Percentiles rank a stretch among this genome's conserved stretches.
These are phyloP conservation scores for Phalaenopsis hybrid DNA, from an alignment of 116 monocot species.

Conservation along the genomic window DNA sequence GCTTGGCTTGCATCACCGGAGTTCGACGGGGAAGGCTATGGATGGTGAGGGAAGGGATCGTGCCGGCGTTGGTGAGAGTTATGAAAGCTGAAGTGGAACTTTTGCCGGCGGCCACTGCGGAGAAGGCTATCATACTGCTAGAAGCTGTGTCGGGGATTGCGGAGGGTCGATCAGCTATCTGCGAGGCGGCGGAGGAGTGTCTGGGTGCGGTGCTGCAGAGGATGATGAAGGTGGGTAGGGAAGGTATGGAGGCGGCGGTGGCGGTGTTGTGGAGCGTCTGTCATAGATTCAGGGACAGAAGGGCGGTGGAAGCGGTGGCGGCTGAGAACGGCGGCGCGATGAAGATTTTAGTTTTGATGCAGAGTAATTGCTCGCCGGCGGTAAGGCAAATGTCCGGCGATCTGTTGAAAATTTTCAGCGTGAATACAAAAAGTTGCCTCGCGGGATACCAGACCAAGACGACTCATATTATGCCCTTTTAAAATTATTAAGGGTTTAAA, in stretches of 20 bases:
- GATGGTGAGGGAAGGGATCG: constrained; percentile 41
- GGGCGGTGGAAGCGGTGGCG: constrained; percentile 23
- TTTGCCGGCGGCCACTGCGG: constrained; percentile 15
- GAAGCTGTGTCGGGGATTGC: constrained; percentile 38
- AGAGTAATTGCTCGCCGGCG: constrained; percentile 34
- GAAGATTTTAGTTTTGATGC: constrained; percentile 42
- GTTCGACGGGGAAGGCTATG: constrained; percentile 2
- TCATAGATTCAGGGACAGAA: constrained; percentile 3
- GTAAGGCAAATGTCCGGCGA: constrained; percentile 36
- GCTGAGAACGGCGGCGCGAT: constrained; percentile 15
- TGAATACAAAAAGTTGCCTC: constrained; percentile 14
- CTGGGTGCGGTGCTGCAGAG: constrained; percentile 28
- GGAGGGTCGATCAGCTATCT: constrained; percentile 53
- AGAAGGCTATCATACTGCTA: constrained; percentile 41
- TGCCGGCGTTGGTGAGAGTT: constrained; percentile 22
- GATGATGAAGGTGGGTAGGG: constrained; percentile 72
- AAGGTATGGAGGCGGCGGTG: constrained; percentile 53
- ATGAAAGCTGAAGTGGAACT: constrained; percentile 8
- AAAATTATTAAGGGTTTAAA: too few species aligned
- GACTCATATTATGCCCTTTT: constrained; percentile 40
- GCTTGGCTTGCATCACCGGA: constrained; percentile 20
- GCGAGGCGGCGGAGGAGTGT: constrained; percentile 22
- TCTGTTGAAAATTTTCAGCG: constrained; percentile 20
- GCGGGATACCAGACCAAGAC: constrained; percentile 34
- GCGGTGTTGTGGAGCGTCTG: constrained; percentile 39